phyloP scores from a whole-genome alignment of 1,284 basidiomycete species.

The Inonotus hispidus region DNA sequence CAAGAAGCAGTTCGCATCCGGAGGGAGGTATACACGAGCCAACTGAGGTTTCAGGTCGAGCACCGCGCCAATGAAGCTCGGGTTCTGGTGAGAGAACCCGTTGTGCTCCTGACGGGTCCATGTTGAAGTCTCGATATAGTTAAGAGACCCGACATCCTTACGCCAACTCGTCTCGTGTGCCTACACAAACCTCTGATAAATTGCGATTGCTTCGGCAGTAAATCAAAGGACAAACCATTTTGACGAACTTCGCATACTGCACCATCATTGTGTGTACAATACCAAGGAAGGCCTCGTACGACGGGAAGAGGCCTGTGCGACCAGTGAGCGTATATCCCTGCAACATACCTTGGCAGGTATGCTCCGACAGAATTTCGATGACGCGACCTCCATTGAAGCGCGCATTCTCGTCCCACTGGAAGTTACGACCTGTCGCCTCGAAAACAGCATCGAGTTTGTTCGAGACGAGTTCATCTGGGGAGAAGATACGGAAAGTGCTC shows the following conservation, averaged over 20 bases:
- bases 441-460: conserved; percentile 85
- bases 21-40: conserved; percentile 82
- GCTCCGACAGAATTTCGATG: conserved; percentile 84
- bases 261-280: conserved; percentile 77
- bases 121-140: conserved; percentile 83
- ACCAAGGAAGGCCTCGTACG: conserved; percentile 83
- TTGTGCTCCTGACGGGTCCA: conserved; percentile 82
- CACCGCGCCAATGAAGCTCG: conserved; percentile 79
- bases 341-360: conserved; percentile 84
- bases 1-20: conserved; percentile 84
- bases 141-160: conserved; percentile 66
- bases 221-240: conserved; percentile 47
- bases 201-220: neutral
- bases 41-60: conserved; percentile 70
- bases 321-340: conserved; percentile 84
- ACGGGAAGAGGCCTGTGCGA: conserved; percentile 80
- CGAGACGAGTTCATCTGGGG: conserved; percentile 86
- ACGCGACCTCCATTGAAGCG: conserved; percentile 70
- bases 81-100: conserved; percentile 82
- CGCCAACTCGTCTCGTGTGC: conserved; percentile 75
- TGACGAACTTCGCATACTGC: conserved; percentile 83
- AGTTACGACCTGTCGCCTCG: conserved; percentile 59
- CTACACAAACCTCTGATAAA: conserved; percentile 22
- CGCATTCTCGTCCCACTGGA: conserved; percentile 73
- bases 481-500: conserved; percentile 78